Base-by-base conservation (phyloP, 441 rosid species). In the Erodium texanum region DNA sequence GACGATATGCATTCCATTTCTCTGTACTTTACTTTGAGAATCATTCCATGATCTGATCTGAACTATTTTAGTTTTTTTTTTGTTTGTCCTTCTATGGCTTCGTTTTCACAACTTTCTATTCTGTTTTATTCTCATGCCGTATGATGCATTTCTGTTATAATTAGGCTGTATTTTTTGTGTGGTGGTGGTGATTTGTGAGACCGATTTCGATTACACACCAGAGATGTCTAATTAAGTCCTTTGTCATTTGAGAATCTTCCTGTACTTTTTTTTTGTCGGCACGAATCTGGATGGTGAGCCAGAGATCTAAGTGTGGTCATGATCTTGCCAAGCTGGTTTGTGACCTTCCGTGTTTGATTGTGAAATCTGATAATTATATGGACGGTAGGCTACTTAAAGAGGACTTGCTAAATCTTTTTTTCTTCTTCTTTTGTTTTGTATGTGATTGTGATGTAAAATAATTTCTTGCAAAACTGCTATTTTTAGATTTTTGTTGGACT, bases 381-480 rank as follows among this genome's bases (percentile, higher is more conserved):
- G 29, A 10, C 29, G 24, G n/a, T 23, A 24, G 15, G 63, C 27
- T 59, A 24, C 63, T 59, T 23, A 6, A 6, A 59, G 32, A 61
- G 64, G 9, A 61, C 14, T 58, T 34, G 20, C 24, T 5, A 9
- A 12, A 15, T 6, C 11, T 61, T 23, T 8, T 23, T 12, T 61
- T 50, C n/a, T 1, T 38, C 10, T 38, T 10, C 12, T 38, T 38
- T 38, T 38, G 12, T 18, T 54, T 54, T 10, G 1, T 59, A 5
- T 59, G 63, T 59, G 63, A 59, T 59, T 23, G 29, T 59, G 63
- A 59, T 59, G 56, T 59, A 12, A 11, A 34, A 59, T 59, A 23
- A 59, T 20, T 61, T 61, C 27, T 1, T 61, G 16, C 12, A 5
- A 23, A 61, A 23, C 9, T 24, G 64, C 63, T 48, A 48, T 48